Evolutionary conservation across 2,329 filamentous ascomycete genomes (phyloP).

Genomic region (Penicillium sp.): DNA sequence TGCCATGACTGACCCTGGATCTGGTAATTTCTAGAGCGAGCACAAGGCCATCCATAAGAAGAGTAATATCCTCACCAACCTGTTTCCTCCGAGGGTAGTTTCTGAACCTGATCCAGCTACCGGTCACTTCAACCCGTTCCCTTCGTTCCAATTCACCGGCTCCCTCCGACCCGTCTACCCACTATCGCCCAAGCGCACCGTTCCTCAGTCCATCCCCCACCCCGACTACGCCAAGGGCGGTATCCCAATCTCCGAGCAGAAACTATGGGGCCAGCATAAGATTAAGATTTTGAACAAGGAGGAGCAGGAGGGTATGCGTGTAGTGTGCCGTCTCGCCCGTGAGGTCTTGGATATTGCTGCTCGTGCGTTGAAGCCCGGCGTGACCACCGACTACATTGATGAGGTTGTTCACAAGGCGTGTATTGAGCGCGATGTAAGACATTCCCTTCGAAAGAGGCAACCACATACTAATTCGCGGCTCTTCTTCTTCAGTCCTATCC

Average conservation of each 20-base stretch:
- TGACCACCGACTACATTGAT: slow-evolving; percentile 94
- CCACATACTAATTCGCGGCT: not conserved
- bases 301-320: slow-evolving; percentile 86
- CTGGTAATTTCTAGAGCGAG: slow-evolving; percentile 58
- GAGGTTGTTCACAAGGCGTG: slow-evolving; percentile 94
- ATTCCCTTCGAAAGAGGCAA: not conserved
- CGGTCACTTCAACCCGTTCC: slow-evolving; percentile 89
- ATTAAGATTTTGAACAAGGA: slow-evolving; percentile 79
- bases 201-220: slow-evolving; percentile 78
- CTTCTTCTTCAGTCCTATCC: slow-evolving; percentile 74
- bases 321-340: slow-evolving; percentile 80
- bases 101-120: slow-evolving; percentile 91
- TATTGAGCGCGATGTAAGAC: slow-evolving; percentile 81
- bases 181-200: slow-evolving; percentile 68
- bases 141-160: slow-evolving; percentile 81
- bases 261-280: slow-evolving; percentile 72
- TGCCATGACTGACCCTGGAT: not conserved
- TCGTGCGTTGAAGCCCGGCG: slow-evolving; percentile 78
- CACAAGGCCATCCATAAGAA: slow-evolving; percentile 88
- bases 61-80: slow-evolving; percentile 70
- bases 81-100: slow-evolving; percentile 77
- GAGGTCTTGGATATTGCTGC: slow-evolving; percentile 94
- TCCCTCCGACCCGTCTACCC: slow-evolving; percentile 83
- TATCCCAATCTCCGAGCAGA: slow-evolving; percentile 67
- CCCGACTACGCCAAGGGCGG: slow-evolving; percentile 90